Percentiles rank a stretch among this genome's conserved stretches.
Evolutionary conservation across 768 basidiomycete genomes (phyloP).

Genomic region (Amanita rimosa): DNA sequence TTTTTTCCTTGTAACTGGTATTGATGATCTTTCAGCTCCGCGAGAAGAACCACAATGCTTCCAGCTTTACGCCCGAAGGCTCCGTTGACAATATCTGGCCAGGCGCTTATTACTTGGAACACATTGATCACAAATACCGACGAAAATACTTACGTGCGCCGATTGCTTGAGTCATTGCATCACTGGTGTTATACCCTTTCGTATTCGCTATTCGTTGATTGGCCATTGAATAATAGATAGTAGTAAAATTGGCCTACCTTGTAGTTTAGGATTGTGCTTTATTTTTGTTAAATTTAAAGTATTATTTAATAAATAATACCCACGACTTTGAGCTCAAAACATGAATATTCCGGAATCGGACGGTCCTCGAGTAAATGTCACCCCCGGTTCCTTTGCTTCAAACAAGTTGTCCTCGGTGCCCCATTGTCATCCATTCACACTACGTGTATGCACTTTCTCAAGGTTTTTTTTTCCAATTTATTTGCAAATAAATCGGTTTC

Average conservation of each 20-base stretch:
- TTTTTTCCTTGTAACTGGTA: neutral
- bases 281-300: neutral
- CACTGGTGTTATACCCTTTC: constrained; percentile 10
- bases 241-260: neutral
- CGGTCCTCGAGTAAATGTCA: constrained; percentile 14
- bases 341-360: constrained; percentile 10
- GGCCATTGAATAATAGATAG: neutral
- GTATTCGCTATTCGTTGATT: constrained; percentile 2
- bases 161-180: constrained; percentile 17
- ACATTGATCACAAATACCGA: constrained; percentile 84
- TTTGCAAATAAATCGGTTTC: neutral
- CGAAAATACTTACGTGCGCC: constrained; percentile 67
- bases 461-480: neutral
- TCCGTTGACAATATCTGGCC: constrained; percentile 90
- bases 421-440: constrained; percentile 37
- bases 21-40: constrained; percentile 54
- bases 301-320: constrained; percentile 3
- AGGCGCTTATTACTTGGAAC: constrained; percentile 86
- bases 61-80: constrained; percentile 75
- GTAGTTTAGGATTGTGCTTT: constrained; percentile 2
- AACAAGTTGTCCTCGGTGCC: constrained; percentile 23
- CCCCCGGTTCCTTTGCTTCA: constrained; percentile 11
- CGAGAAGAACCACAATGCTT: constrained; percentile 93
- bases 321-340: neutral
- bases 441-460: constrained; percentile 28